phyloP scores from a whole-genome alignment of 495 filamentous ascomycete genomes.

The Echria macrotheca region DNA sequence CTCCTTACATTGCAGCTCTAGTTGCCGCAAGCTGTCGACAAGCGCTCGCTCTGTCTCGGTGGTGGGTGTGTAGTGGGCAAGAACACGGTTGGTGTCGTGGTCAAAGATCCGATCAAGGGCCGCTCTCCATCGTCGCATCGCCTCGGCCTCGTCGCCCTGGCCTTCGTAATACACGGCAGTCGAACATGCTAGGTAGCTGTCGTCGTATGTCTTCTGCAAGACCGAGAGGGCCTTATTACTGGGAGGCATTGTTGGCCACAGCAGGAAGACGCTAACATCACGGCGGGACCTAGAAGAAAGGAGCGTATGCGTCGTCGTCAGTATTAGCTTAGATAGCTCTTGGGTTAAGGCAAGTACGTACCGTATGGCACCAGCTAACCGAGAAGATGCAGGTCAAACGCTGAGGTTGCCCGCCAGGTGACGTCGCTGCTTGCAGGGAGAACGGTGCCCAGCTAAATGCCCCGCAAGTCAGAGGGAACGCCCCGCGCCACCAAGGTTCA shows the following conservation, averaged over 20 bases:
- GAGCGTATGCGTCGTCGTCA: neutral
- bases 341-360: neutral
- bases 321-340: neutral
- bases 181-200: slow-evolving; percentile 87
- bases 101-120: slow-evolving; percentile 90
- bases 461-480: no score
- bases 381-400: neutral
- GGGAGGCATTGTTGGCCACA: slow-evolving; percentile 61
- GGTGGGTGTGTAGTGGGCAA: slow-evolving; percentile 63
- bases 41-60: slow-evolving; percentile 82
- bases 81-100: slow-evolving; percentile 70
- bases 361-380: neutral
- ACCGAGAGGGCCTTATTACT: slow-evolving; percentile 69
- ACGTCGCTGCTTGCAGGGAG: slow-evolving; percentile 1
- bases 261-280: slow-evolving; percentile 5
- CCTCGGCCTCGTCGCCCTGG: slow-evolving; percentile 91
- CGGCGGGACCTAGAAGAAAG: neutral
- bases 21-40: slow-evolving; percentile 69
- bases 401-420: neutral
- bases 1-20: slow-evolving; percentile 93
- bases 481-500: no score
- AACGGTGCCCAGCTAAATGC: no score
- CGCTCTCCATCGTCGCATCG: slow-evolving; percentile 83
- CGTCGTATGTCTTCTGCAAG: slow-evolving; percentile 96
- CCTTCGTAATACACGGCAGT: slow-evolving; percentile 94